Conservation (phyloP, 2,329 filamentous ascomycete genomes). For the Polytolypa hystricis region DNA sequence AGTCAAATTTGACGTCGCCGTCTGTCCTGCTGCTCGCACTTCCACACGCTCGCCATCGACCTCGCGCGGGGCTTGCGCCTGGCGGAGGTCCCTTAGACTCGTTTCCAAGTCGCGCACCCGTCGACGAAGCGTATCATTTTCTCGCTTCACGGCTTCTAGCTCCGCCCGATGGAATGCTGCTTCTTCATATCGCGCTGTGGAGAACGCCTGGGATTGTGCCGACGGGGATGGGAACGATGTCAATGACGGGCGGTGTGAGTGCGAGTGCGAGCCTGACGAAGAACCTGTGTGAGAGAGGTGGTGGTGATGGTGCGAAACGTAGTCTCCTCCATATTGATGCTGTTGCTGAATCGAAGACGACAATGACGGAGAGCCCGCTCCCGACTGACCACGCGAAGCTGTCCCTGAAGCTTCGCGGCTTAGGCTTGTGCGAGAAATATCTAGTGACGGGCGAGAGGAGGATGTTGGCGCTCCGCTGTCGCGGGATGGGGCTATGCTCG, state of each 20-base stretch:
- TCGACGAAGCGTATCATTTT: conserved; percentile 36
- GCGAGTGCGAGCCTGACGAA: conserved; percentile 20
- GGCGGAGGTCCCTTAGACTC: conserved; percentile 23
- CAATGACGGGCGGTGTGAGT: conserved; percentile 15
- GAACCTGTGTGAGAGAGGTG: conserved; percentile 15
- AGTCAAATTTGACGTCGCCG: conserved; percentile 9
- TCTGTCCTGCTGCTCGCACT: conserved; percentile 1
- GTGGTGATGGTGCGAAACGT: conserved; percentile 16
- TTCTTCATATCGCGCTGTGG: conserved; percentile 32
- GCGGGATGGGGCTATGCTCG: conserved; percentile 34
- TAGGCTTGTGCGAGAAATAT: conserved; percentile 19
- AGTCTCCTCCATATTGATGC: conserved; percentile 19
- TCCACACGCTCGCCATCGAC: too few species aligned
- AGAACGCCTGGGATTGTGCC: conserved; percentile 13
- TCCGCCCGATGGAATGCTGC: conserved; percentile 31
- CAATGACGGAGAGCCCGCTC: conserved; percentile 20
- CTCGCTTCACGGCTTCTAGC: conserved; percentile 33
- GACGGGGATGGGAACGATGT: conserved; percentile 1
- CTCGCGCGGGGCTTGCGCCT: conserved; percentile 8
- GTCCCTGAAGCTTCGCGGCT: conserved; percentile 35
- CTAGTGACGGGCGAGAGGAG: conserved; percentile 20
- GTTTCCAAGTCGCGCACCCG: conserved; percentile 36
- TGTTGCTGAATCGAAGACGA: conserved; percentile 21
- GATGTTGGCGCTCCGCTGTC: conserved; percentile 20
- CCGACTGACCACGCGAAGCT: conserved; percentile 26